Conservation (phyloP, 176 grass and related monocot species). For the Zoysia pacifica region DNA sequence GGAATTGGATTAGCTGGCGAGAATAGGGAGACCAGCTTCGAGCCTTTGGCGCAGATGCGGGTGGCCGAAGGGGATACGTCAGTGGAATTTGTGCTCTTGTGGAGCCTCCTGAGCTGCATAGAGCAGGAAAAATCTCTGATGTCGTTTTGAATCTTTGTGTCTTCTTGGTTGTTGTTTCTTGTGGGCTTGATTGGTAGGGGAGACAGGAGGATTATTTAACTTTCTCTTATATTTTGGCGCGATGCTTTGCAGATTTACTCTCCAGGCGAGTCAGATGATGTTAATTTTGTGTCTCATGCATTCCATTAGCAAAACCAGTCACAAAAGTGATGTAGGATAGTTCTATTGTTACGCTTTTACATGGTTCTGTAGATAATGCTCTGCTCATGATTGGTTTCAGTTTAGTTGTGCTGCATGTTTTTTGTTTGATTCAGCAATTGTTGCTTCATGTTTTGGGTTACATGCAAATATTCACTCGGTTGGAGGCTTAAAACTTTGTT, state of each 20-base stretch:
- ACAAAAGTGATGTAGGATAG: not conserved
- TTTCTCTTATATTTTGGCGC: not conserved
- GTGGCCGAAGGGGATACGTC: not conserved
- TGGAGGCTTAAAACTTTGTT: constrained; percentile 1
- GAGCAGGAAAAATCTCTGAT: not conserved
- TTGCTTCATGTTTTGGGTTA: not conserved
- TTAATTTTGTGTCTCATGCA: not conserved
- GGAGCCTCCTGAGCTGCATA: not conserved
- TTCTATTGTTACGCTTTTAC: not conserved
- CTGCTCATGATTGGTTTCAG: not conserved
- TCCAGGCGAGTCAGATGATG: not conserved
- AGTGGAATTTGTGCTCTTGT: not conserved
- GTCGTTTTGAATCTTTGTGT: not conserved
- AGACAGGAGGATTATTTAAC: not conserved
- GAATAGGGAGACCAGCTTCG: not conserved
- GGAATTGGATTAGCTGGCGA: not conserved
- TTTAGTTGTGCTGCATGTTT: not conserved
- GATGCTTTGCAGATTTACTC: not conserved
- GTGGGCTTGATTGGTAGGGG: not conserved
- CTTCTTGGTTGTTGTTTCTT: not conserved
- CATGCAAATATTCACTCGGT: not conserved
- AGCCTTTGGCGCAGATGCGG: not conserved
- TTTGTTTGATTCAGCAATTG: constrained; percentile 2
- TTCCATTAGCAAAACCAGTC: not conserved
- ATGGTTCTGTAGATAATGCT: not conserved